A percentile compares a stretch with the other conserved stretches of the same genome.
These are phyloP conservation scores for Betula pendula DNA, from an alignment of 306 rosid genomes.

Conservation along the genomic window DNA sequence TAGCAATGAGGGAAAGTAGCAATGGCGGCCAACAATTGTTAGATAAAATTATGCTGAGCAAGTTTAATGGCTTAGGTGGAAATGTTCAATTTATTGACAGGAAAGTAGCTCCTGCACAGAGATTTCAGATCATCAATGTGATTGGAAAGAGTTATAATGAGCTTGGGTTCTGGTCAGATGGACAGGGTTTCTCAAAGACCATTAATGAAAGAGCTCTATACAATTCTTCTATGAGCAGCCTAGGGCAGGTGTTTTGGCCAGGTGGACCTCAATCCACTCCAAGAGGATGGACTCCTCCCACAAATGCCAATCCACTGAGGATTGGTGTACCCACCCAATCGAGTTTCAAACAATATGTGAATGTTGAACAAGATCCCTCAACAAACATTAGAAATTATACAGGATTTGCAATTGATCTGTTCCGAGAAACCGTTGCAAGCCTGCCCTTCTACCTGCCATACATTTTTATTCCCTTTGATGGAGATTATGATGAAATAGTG, in stretches of 20 bases:
- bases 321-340: slow-evolving; percentile 43
- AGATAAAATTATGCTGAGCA: slow-evolving; percentile 24
- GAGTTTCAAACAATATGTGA: slow-evolving; percentile 33
- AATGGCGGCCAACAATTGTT: slow-evolving; percentile 25
- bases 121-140: slow-evolving; percentile 49
- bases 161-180: slow-evolving; percentile 55
- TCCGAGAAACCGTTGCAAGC: slow-evolving; percentile 18
- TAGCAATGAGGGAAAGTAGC: slow-evolving; percentile 33
- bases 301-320: slow-evolving; percentile 22
- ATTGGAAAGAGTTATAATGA: slow-evolving; percentile 41
- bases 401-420: slow-evolving; percentile 48
- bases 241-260: slow-evolving; percentile 48
- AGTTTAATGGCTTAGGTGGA: slow-evolving; percentile 23
- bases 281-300: slow-evolving; percentile 43
- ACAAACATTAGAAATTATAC: slow-evolving; percentile 5
- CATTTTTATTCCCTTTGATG: slow-evolving; percentile 33
- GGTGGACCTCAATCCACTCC: slow-evolving; percentile 40
- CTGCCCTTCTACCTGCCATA: slow-evolving; percentile 36
- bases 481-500: slow-evolving; percentile 45
- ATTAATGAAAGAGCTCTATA: slow-evolving; percentile 3
- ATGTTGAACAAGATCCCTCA: slow-evolving; percentile 10
- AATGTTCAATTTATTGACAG: slow-evolving; percentile 24
- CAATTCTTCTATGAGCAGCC: slow-evolving; percentile 31
- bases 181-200: slow-evolving; percentile 31
- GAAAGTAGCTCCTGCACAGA: slow-evolving; percentile 22